These are phyloP conservation scores for Cercospora brassicicola DNA, from an alignment of 2,329 filamentous ascomycete species.

Conservation along the genomic window DNA sequence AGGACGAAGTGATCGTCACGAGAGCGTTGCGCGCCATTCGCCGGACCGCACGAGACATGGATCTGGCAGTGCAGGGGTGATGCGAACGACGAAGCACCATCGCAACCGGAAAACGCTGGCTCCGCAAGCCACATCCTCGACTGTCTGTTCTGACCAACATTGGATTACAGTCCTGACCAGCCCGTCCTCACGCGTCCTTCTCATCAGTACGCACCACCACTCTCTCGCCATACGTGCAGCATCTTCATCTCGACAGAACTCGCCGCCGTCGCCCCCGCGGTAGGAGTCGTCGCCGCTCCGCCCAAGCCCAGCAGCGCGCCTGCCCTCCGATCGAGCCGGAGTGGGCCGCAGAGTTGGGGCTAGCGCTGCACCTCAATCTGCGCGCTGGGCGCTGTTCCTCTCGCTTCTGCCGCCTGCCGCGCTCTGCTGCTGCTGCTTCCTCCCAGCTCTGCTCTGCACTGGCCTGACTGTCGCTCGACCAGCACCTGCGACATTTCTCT, in stretches of 20 bases:
- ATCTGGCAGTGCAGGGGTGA: neutral
- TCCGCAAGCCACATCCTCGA: neutral
- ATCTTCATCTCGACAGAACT: neutral
- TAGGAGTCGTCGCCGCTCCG: neutral
- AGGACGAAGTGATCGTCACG: neutral
- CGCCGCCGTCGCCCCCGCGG: neutral
- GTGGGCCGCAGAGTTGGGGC: neutral
- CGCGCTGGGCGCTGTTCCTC: neutral
- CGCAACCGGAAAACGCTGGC: neutral
- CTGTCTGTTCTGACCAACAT: neutral
- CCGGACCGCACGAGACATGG: neutral
- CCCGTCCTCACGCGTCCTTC: neutral
- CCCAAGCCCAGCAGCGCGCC: neutral
- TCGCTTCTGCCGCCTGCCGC: slow-evolving; percentile 2
- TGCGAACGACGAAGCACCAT: neutral
- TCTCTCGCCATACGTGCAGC: neutral
- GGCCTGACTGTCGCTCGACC: neutral
- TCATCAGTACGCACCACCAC: slow-evolving; percentile 13
- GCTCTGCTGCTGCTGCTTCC: slow-evolving; percentile 2
- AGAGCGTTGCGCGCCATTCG: slow-evolving; percentile 3
- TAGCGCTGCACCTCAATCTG: slow-evolving; percentile 1
- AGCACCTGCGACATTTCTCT: slow-evolving; percentile 1
- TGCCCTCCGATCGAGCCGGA: slow-evolving; percentile 3
- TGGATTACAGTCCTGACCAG: neutral
- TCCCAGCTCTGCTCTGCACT: neutral